Evolutionary conservation across 2,329 filamentous ascomycete species (phyloP).

Genomic region (Magnaporthales sp.): DNA sequence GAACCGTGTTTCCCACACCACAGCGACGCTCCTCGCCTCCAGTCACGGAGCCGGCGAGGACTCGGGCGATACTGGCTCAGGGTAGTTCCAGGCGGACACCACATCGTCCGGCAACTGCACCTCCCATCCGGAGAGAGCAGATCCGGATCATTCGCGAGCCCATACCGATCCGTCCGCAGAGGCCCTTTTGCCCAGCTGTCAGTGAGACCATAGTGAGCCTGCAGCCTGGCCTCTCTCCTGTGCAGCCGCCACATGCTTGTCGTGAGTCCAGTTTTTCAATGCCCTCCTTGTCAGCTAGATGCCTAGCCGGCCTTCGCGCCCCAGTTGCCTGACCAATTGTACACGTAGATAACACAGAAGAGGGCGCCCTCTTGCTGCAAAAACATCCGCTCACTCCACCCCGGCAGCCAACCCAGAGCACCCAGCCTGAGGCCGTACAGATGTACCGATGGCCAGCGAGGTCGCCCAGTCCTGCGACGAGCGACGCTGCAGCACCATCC

Average conservation of each 20-base stretch:
- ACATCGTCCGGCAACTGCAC: background rate
- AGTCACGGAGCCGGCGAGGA: background rate
- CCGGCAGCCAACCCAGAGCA: background rate
- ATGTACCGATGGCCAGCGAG: background rate
- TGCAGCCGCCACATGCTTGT: background rate
- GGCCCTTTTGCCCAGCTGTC: background rate
- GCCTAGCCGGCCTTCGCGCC: background rate
- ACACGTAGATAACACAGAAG: background rate
- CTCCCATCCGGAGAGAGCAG: background rate
- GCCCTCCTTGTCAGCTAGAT: background rate
- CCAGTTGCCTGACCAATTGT: background rate
- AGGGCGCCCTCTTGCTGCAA: background rate
- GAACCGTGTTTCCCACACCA: background rate
- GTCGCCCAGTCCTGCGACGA: background rate
- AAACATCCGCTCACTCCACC: background rate
- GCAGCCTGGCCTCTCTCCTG: background rate
- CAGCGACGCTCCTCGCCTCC: background rate
- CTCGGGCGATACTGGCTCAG: background rate
- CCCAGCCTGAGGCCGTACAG: background rate
- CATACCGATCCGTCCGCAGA: background rate
- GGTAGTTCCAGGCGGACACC: background rate
- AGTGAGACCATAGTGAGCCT: too few species aligned
- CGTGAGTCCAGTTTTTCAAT: background rate
- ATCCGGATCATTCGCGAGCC: background rate
- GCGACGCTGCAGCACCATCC: background rate